phyloP scores from a whole-genome alignment of 2,329 filamentous ascomycete genomes.

The Elsinoe fawcettii region DNA sequence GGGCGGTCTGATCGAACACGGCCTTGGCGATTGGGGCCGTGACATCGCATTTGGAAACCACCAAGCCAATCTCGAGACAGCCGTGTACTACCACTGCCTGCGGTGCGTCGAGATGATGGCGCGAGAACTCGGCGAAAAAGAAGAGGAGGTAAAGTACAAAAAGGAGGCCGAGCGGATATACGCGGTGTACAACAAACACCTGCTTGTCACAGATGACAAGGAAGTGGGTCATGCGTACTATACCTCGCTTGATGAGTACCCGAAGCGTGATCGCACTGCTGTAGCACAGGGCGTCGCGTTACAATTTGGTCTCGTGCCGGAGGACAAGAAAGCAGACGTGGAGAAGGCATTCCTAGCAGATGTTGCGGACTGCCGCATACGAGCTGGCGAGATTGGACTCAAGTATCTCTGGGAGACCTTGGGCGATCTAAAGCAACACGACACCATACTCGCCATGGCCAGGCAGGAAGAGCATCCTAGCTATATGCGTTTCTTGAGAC shows the following conservation, averaged over 20 bases:
- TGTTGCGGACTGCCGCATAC: conserved; percentile 28
- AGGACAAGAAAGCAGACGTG: conserved; percentile 23
- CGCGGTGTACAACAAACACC: conserved; percentile 30
- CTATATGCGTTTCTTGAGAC: conserved; percentile 42
- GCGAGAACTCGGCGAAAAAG: conserved; percentile 23
- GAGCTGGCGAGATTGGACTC: conserved; percentile 38
- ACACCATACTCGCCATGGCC: conserved; percentile 38
- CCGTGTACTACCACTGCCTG: conserved; percentile 38
- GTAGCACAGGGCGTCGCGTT: conserved; percentile 34
- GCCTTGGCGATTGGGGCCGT: conserved; percentile 39
- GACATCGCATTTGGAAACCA: conserved; percentile 39
- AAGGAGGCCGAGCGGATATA: conserved; percentile 28
- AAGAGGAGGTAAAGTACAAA: conserved; percentile 24
- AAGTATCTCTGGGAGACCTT: conserved; percentile 38
- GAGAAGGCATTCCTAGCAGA: conserved; percentile 27
- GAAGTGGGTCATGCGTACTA: conserved; percentile 34
- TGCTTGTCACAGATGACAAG: conserved; percentile 28
- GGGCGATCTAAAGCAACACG: conserved; percentile 34
- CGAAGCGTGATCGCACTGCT: conserved; percentile 31
- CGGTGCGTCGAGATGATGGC: conserved; percentile 33
- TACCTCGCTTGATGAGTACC: conserved; percentile 31
- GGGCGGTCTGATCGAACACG: conserved; percentile 38
- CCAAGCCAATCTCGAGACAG: conserved; percentile 41
- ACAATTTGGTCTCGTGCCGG: conserved; percentile 30
- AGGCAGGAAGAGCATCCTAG: conserved; percentile 42